Evolutionary conservation across 1,284 basidiomycete genomes (phyloP), one percentile per base, ranked within the genome.

Genomic region (Tetrapyrgos nigripes): DNA sequence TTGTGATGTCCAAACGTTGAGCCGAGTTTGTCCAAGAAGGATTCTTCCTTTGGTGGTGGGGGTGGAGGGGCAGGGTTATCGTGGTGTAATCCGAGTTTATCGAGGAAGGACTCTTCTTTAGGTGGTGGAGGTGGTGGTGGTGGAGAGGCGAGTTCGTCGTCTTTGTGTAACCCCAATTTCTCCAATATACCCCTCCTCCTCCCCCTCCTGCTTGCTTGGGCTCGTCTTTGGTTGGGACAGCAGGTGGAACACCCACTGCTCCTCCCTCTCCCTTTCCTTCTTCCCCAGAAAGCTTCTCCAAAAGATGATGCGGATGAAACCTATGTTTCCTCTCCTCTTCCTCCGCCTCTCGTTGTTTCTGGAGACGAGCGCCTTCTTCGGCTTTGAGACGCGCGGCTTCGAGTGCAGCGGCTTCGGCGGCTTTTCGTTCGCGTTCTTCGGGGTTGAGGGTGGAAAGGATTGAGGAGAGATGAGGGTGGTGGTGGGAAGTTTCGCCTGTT

Each of bases 181-280:
- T 52, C 60, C 53, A 56, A 40, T 23, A 58, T 37, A 40, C n/a
- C 52, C 48, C 29, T 58, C 47, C 29, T 59, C 57, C 43, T 62
- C n/a, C n/a, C n/a, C n/a, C n/a, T n/a, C n/a, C n/a, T n/a, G n/a
- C n/a, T n/a, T n/a, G n/a, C n/a, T n/a, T n/a, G n/a, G n/a, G n/a
- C n/a, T n/a, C n/a, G n/a, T n/a, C n/a, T n/a, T n/a, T n/a, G n/a
- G n/a, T 55, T 13, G 45, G 28, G 21, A 45, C 50, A 28, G 37
- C 5, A 4, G 19, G 14, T 4, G 37, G 37, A 40, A 40, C 37
- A n/a, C n/a, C n/a, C n/a, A n/a, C 17, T 40, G 37, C 37, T 40
- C 14, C 19, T 11, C 17, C 17, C 19, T 4, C 13, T 40, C 14
- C 17, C 17, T n/a, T 17, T 40, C 37, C 5, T n/a, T 40, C 17